Percentiles rank a stretch among this genome's conserved stretches.
Evolutionary conservation across 768 basidiomycete genomes (phyloP).

Genomic region (Rhodotorula taiwanensis): DNA sequence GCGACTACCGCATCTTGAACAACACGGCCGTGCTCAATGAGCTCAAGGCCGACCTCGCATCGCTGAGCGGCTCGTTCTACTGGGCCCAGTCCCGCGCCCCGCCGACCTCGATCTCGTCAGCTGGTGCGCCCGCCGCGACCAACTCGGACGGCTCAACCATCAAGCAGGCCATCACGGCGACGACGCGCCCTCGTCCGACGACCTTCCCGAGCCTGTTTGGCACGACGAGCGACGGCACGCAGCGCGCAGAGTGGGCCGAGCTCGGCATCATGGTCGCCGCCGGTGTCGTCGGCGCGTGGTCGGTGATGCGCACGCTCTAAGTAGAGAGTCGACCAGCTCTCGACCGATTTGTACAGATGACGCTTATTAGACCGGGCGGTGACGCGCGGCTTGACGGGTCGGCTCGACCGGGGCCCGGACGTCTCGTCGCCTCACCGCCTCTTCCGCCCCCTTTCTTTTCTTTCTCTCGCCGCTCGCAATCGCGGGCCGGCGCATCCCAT

Average conservation of each 20-base stretch:
- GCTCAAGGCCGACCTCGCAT: slow-evolving; percentile 29
- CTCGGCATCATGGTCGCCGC: slow-evolving; percentile 23
- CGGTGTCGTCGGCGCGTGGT: slow-evolving; percentile 26
- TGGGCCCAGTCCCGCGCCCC: slow-evolving; percentile 35
- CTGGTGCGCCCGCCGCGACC: slow-evolving; percentile 29
- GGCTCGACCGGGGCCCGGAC: not conserved
- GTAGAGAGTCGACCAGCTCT: not conserved
- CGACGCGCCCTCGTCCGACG: slow-evolving; percentile 31
- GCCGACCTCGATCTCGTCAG: slow-evolving; percentile 32
- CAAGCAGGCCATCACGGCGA: slow-evolving; percentile 33
- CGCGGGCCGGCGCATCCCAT: not conserved
- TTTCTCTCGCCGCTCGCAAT: not conserved
- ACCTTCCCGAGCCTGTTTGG: slow-evolving; percentile 36
- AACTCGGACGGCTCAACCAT: slow-evolving; percentile 29
- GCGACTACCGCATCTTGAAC: slow-evolving; percentile 41
- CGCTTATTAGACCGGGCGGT: not conserved
- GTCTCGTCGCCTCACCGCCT: not conserved
- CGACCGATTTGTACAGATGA: not conserved
- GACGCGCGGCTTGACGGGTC: not conserved
- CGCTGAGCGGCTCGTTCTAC: slow-evolving; percentile 29
- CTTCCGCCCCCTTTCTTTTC: not conserved
- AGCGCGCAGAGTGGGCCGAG: slow-evolving; percentile 29
- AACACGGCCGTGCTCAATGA: slow-evolving; percentile 30
- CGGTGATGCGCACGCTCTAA: slow-evolving; percentile 34
- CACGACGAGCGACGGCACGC: slow-evolving; percentile 23